phyloP scores from a whole-genome alignment of 106 monocot species.

The Dendrobium huoshanense region DNA sequence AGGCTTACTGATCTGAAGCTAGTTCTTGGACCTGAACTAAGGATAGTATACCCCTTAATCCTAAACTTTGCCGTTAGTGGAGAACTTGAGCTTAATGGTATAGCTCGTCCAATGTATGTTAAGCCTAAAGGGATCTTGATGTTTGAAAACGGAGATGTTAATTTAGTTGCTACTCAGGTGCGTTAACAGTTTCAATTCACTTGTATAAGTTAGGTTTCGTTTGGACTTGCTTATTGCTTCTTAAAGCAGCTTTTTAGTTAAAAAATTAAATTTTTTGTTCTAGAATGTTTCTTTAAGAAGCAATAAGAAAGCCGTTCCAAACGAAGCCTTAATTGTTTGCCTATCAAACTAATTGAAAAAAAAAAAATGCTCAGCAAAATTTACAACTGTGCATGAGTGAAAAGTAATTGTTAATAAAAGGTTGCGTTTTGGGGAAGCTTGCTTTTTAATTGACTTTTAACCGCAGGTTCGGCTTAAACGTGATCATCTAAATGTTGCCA shows the following conservation, averaged over 20 bases:
- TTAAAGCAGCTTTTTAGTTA: no score
- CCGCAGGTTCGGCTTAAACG: slow-evolving; percentile 89
- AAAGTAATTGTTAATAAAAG: background rate
- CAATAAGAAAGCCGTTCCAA: no score
- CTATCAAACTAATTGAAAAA: background rate
- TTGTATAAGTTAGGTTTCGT: no score
- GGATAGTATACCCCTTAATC: slow-evolving; percentile 93
- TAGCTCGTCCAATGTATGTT: slow-evolving; percentile 75
- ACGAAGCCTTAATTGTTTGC: background rate
- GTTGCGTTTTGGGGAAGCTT: background rate
- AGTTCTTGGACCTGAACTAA: slow-evolving; percentile 84
- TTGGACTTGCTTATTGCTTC: no score
- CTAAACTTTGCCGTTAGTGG: slow-evolving; percentile 98
- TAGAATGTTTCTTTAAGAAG: no score
- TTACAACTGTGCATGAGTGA: background rate
- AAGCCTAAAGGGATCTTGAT: slow-evolving; percentile 81
- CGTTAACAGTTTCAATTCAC: background rate
- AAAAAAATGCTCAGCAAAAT: background rate
- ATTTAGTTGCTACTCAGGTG: slow-evolving; percentile 98
- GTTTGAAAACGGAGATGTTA: slow-evolving; percentile 97
- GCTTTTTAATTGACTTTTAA: slow-evolving; percentile 4
- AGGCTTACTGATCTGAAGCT: slow-evolving; percentile 75
- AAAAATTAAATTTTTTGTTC: no score
- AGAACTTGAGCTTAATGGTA: slow-evolving; percentile 91
- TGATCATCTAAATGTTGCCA: slow-evolving; percentile 88